Base-by-base conservation (phyloP, 495 filamentous ascomycete species). In the Massariosphaeria phaeospora region DNA sequence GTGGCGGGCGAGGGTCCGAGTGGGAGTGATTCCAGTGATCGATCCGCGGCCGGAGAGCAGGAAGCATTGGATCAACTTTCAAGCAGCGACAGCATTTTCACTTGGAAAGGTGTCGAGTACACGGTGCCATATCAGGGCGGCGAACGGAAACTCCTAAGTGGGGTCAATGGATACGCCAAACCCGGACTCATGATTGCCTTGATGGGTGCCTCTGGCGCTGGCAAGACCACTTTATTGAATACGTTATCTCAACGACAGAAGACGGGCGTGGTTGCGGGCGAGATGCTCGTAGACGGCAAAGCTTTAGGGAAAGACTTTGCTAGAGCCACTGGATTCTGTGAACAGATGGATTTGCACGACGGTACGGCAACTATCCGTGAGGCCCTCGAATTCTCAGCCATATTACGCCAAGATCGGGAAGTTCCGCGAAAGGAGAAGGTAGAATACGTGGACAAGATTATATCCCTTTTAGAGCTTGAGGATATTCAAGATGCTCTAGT, bases 301-400 rank as follows among this genome's bases (percentile, higher is more conserved):
- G 70, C 78, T 0, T 76, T 89, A 0, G 82, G 78, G 0, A 65
- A 72, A 8, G 83, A 85, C 21, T 96, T 95, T 69, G 86, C 91
- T 63, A 78, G 89, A 18, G 78, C 78, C 17, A 91, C 88, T 30
- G 89, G 89, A 25, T 95, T 88, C 70, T 88, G 86, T 59, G 82
- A 94, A 66, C 89, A 96, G 67, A 86, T 86, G 73, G 89, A 95
- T 71, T 62, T 95, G 17, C 90, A 95, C 65, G 82, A 85, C 54
- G 71, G 70, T 12, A 83, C 82, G 11, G 71, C 80, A 13, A 86
- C 83, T 0, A 79, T 86, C 38, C 73, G 80, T 15, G 83, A 86
- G 64, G 83, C 83, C 2, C 73, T 86, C 24, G 78, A 82, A 44
- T 86, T 86, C 66, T 84, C 81, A 0, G 83, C 83, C 12, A 72